These are phyloP conservation scores for Asterella californica DNA, from an alignment of 225 moss, liverwort and hornwort species.

Conservation along the genomic window DNA sequence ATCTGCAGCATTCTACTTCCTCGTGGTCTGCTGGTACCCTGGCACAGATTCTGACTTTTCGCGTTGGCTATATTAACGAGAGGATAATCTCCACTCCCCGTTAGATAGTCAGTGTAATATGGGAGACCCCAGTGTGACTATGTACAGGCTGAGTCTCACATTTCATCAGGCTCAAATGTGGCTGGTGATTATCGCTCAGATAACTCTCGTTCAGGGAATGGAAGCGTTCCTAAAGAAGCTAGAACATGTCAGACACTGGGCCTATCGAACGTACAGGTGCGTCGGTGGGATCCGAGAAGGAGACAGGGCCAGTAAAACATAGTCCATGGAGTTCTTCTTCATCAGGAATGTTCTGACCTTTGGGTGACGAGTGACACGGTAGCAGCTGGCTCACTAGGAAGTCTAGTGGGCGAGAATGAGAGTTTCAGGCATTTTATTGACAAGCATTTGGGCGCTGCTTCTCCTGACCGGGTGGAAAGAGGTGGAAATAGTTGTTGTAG, in stretches of 20 bases:
- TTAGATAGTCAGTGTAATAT: neutral
- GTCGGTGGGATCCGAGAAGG: neutral
- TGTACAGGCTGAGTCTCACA: neutral
- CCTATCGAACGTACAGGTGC: neutral
- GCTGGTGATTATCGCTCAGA: neutral
- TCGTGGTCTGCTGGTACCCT: neutral
- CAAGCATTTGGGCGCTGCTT: neutral
- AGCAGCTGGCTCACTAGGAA: neutral
- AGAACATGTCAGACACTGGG: neutral
- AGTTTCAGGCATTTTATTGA: constrained; percentile 2
- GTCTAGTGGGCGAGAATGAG: constrained; percentile 13
- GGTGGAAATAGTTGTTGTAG: neutral
- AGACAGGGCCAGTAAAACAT: neutral
- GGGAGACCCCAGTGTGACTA: neutral
- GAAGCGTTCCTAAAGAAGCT: neutral
- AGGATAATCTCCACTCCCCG: neutral
- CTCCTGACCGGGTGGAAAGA: neutral
- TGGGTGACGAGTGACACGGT: neutral
- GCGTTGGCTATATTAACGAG: neutral
- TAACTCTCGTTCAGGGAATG: neutral
- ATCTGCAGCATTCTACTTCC: neutral
- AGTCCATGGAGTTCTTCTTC: neutral
- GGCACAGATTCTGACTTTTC: neutral
- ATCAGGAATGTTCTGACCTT: neutral
- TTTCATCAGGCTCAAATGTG: neutral